Percentiles rank a stretch among this genome's conserved stretches.
These are phyloP conservation scores for Quercus wislizeni DNA, from an alignment of 306 rosid genomes.

Conservation along the genomic window DNA sequence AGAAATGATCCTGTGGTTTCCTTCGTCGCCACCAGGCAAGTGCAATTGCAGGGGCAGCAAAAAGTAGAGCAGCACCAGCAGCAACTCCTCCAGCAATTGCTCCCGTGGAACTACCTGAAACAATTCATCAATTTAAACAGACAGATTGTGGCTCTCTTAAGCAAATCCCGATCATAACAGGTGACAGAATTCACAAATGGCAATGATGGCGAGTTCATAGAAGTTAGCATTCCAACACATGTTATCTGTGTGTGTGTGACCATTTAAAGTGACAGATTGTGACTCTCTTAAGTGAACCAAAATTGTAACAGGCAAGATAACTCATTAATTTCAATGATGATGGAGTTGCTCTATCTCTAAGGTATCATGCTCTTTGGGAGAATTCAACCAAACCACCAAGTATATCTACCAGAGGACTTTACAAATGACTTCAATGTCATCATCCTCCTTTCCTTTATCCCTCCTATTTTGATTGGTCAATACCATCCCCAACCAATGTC, in stretches of 20 bases:
- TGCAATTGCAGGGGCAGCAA: slow-evolving; percentile 94
- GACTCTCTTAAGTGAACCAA: background rate
- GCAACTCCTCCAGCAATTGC: slow-evolving; percentile 99
- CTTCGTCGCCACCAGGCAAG: slow-evolving; percentile 74
- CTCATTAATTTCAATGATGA: background rate
- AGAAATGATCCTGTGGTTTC: slow-evolving; percentile 81
- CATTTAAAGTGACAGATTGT: too few species aligned
- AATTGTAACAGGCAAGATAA: background rate
- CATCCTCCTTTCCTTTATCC: background rate
- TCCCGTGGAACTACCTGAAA: slow-evolving; percentile 66
- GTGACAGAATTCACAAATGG: background rate
- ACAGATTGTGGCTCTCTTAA: too few species aligned
- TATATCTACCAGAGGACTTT: background rate
- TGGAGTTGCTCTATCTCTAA: background rate
- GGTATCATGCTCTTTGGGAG: background rate
- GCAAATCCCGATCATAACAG: background rate
- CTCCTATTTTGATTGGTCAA: background rate
- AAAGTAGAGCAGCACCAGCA: slow-evolving; percentile 87
- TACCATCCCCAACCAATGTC: background rate
- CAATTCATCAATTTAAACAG: slow-evolving; percentile 1
- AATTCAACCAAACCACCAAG: slow-evolving; percentile 1
- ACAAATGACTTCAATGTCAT: background rate
- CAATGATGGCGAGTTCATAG: background rate
- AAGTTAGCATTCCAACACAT: background rate
- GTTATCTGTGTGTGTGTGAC: background rate